phyloP scores from a whole-genome alignment of 148 eudicot genomes.

The Camellia japonica region DNA sequence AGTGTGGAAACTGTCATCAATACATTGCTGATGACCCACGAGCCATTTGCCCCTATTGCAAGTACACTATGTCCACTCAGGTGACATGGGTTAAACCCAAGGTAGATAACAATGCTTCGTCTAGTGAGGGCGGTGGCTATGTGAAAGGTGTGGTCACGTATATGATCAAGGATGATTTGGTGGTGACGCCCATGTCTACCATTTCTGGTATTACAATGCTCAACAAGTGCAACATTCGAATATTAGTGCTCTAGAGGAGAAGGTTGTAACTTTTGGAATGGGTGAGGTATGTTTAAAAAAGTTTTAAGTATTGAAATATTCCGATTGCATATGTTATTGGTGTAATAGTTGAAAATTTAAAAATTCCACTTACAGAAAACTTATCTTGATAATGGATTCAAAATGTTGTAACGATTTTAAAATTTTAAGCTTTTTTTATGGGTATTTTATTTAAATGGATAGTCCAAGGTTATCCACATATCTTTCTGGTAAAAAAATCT shows the following conservation, averaged over 20 bases:
- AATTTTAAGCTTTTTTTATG: too few species aligned
- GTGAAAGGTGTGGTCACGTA: conserved; percentile 28
- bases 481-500: too few species aligned
- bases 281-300: background rate
- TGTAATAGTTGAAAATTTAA: too few species aligned
- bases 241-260: background rate
- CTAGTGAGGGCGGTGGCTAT: conserved; percentile 10
- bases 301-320: too few species aligned
- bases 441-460: too few species aligned
- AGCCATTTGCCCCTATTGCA: background rate
- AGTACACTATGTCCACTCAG: background rate
- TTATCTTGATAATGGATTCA: too few species aligned
- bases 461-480: too few species aligned
- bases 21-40: background rate
- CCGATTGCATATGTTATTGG: too few species aligned
- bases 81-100: background rate
- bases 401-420: too few species aligned
- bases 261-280: background rate
- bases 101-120: background rate
- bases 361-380: too few species aligned
- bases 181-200: conserved; percentile 35
- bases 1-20: fast-evolving
- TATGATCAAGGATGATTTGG: conserved; percentile 36
- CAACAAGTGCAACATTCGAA: background rate
- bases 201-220: conserved; percentile 16